Base-by-base conservation (phyloP, 805 yeast genomes). In the Pichia heedii region DNA sequence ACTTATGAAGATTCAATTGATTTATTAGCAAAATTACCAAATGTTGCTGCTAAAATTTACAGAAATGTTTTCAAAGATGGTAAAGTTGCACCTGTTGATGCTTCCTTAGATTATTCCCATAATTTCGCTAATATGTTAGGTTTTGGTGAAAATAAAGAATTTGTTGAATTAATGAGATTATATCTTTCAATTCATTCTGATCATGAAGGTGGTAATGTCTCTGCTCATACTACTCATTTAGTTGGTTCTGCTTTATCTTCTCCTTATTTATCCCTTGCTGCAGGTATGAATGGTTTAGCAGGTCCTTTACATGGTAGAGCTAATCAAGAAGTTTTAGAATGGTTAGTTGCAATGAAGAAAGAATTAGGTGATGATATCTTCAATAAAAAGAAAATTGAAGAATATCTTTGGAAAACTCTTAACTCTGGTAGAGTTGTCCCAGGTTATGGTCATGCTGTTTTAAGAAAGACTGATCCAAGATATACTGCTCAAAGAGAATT, bases 281-380 rank as follows among this genome's bases (percentile, higher is more conserved):
- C 93, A 39, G 93, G 93, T 66, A 63, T 83, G 65, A 79, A 81
- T 67, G 93, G 93, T 65, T 71, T 83, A 54, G 93, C 93, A 45
- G 93, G 93, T 65, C 93, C 93, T 51, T 74, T 83, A 58, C 93
- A 83, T 65, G 93, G 93, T 50, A 80, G 86, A 68, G 93, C 93
- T 45, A 81, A 81, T 73, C 93, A 84, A 72, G 93, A 83, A 70
- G 93, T 83, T 36, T 72, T 84, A 54, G 86, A 81, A 71, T 84
- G 87, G 85, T 69, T 84, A 61, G 70, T 78, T 61, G 77, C 77
- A 63, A 73, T 84, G 72, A 66, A 71, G 54, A 74, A 73, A 56
- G 79, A 73, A 62, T 71, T 83, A 58, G 72, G 79, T 55, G 94
- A 88, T 65, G 79, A 79, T 56, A 49, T 49, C 22, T 77, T 71